Evolutionary conservation across 495 filamentous ascomycete genomes (phyloP).

Genomic region (Lasiosphaeria hispida): DNA sequence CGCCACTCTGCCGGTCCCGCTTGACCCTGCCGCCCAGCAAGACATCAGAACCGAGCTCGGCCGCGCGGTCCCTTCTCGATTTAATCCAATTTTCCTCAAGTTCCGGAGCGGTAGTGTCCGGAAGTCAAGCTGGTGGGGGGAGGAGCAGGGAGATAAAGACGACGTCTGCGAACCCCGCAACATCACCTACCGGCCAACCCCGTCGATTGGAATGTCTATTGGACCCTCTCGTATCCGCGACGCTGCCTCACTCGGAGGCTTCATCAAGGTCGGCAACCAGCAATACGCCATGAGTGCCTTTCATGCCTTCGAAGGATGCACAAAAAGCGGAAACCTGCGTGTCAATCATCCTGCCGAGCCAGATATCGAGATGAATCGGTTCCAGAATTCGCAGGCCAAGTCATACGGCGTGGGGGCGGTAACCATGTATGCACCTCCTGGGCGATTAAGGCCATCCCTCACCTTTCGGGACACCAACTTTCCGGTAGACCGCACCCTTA

Average conservation of each 20-base stretch:
- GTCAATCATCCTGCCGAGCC: constrained; percentile 15
- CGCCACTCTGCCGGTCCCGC: too few species aligned
- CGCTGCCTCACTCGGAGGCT: constrained; percentile 17
- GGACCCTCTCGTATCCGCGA: background rate
- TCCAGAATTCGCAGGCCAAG: background rate
- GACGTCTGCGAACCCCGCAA: constrained; percentile 13
- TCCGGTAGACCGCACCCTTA: background rate
- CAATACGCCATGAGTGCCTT: constrained; percentile 16
- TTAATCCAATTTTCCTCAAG: too few species aligned
- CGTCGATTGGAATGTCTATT: constrained; percentile 16
- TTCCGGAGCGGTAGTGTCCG: too few species aligned
- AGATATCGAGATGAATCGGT: constrained; percentile 6
- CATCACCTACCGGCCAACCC: background rate
- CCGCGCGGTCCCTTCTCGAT: too few species aligned
- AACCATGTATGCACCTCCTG: background rate
- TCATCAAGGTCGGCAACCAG: background rate
- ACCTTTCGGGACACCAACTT: constrained; percentile 10
- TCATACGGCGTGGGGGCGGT: constrained; percentile 13
- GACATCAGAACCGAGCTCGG: too few species aligned
- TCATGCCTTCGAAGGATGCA: constrained; percentile 12
- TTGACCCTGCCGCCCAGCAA: too few species aligned
- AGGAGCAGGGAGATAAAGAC: background rate
- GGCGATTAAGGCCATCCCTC: constrained; percentile 10
- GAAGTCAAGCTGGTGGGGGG: too few species aligned
- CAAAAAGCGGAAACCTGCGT: background rate